Conservation (phyloP, 2,329 filamentous ascomycete genomes). For the Aspergillus sergii region DNA sequence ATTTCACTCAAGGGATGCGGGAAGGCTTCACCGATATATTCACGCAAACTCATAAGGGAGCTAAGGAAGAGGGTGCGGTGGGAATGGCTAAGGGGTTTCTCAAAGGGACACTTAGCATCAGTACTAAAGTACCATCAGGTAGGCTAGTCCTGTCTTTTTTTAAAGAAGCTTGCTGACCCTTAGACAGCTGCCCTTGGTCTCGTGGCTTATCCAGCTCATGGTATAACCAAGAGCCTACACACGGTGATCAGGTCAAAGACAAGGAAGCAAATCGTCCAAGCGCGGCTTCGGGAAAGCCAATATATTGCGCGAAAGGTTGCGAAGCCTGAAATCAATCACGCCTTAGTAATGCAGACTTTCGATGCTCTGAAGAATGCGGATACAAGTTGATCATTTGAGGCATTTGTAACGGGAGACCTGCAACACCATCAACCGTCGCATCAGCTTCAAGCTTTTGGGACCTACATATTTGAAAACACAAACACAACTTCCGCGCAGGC, state of each 20-base stretch:
- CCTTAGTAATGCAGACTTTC: constrained; percentile 11
- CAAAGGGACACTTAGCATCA: constrained; percentile 33
- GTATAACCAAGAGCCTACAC: constrained; percentile 36
- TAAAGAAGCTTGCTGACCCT: not conserved
- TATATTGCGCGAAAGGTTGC: not conserved
- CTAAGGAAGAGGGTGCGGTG: constrained; percentile 32
- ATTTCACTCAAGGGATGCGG: constrained; percentile 34
- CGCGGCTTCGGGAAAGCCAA: constrained; percentile 24
- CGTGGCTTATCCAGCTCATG: constrained; percentile 36
- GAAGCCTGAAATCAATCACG: not conserved
- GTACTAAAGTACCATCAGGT: constrained; percentile 30
- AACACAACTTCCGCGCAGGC: too few species aligned
- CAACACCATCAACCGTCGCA: not conserved
- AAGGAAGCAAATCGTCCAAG: constrained; percentile 25
- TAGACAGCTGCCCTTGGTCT: constrained; percentile 29
- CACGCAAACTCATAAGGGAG: constrained; percentile 33
- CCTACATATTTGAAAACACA: not conserved
- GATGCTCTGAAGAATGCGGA: constrained; percentile 4
- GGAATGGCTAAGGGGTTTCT: constrained; percentile 38
- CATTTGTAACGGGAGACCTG: not conserved
- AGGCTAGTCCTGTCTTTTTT: constrained; percentile 7
- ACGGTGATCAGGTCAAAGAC: constrained; percentile 28
- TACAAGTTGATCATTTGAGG: not conserved
- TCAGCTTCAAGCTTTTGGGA: not conserved
- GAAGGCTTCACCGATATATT: constrained; percentile 36